Base-by-base conservation (phyloP, 2,329 filamentous ascomycete genomes). In the Fusarium sp. region DNA sequence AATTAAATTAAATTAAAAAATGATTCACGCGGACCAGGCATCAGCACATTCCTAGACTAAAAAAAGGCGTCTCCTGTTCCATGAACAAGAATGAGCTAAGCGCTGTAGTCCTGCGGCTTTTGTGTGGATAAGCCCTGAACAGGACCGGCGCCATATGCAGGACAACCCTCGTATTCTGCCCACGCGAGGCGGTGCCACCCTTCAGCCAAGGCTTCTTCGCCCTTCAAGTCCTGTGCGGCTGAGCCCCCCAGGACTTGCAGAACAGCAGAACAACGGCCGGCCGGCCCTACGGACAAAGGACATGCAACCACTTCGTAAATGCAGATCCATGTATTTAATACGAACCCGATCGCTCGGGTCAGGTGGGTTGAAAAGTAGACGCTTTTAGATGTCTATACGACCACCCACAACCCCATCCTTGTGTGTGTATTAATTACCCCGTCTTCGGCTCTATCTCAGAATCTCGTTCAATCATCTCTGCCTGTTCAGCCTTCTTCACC, bases 81-180 rank as follows among this genome's bases (percentile, higher is more conserved):
- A 10, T 2, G 42, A 46, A 46, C 42, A 46, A 2, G 7, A 46
- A 5, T 46, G 23, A 46, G 42, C 42, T 55, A 67, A 54, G 64
- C 67, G 55, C 53, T 33, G 34, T 54, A 68, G 53, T 65, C 57
- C 53, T 65, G 31, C 40, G 40, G 29, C 18, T 23, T 42, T 20
- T 64, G 60, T 61, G 68, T 64, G 59, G 64, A 69, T 59, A 61
- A 44, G 57, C 60, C 64, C 58, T 36, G 23, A 46, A 46, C 42
- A 61, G 50, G 20, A 31, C n/a, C 14, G 62, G 55, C 68, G 68
- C 62, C 68, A 71, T 62, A 27, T 66, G 61, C 61, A 57, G 60
- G 64, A 68, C 55, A 50, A 49, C 65, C 44, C 68, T 71, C 68
- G 68, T 71, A 71, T 71, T 58, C 42, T 56, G 61, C 65, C 58